Percentiles rank a stretch among this genome's conserved stretches.
Evolutionary conservation across 495 filamentous ascomycete species (phyloP).

Genomic region (Xeromyces bisporus): DNA sequence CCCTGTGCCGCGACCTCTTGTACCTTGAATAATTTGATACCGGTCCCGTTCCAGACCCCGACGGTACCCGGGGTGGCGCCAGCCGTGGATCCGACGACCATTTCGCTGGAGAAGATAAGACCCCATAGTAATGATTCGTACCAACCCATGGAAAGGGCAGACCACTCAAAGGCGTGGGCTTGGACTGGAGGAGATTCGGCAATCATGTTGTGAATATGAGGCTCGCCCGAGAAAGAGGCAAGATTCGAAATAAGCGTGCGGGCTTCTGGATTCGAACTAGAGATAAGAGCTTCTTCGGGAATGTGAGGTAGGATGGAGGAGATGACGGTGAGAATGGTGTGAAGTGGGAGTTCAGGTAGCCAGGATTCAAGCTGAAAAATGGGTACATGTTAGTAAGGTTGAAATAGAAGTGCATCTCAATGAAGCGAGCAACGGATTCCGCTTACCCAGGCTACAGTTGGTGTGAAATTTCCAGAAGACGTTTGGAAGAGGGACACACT

Average conservation of each 20-base stretch:
- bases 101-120: slow-evolving; percentile 83
- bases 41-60: slow-evolving; percentile 91
- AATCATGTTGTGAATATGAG: slow-evolving; percentile 40
- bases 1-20: slow-evolving; percentile 68
- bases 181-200: slow-evolving; percentile 54
- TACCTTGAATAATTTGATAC: slow-evolving; percentile 75
- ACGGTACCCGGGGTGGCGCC: slow-evolving; percentile 49
- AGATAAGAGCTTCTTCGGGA: slow-evolving; percentile 22
- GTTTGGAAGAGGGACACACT: slow-evolving; percentile 41
- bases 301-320: slow-evolving; percentile 34
- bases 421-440: slow-evolving; percentile 1
- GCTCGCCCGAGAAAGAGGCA: slow-evolving; percentile 47
- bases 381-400: neutral
- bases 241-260: slow-evolving; percentile 30
- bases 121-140: slow-evolving; percentile 91
- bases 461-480: slow-evolving; percentile 47
- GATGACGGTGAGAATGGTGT: slow-evolving; percentile 73
- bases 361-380: slow-evolving; percentile 68
- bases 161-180: slow-evolving; percentile 92
- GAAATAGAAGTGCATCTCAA: slow-evolving; percentile 1
- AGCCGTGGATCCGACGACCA: slow-evolving; percentile 52
- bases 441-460: slow-evolving; percentile 55
- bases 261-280: slow-evolving; percentile 18
- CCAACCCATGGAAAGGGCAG: slow-evolving; percentile 81
- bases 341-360: slow-evolving; percentile 81